Evolutionary conservation across 805 yeast genomes (phyloP).

Genomic region (Hanseniaspora occidentalis): DNA sequence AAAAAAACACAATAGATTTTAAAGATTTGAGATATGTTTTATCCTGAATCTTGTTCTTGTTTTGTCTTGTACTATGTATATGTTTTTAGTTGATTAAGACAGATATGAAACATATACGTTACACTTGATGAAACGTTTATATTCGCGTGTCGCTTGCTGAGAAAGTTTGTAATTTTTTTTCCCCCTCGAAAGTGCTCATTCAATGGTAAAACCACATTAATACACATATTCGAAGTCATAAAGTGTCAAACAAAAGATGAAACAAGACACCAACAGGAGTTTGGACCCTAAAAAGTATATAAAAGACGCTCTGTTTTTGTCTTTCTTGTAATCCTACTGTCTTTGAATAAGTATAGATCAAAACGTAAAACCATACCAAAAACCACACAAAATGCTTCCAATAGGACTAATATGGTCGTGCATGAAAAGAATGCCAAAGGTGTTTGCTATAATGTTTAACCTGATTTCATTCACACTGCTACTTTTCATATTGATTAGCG

Average conservation of each 20-base stretch:
- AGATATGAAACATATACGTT: no score
- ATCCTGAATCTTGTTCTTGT: no score
- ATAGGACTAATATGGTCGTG: conserved; percentile 15
- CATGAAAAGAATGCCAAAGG: conserved; percentile 30
- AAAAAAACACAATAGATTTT: neutral
- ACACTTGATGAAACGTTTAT: no score
- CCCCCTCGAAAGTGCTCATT: no score
- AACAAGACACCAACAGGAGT: no score
- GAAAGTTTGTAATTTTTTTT: no score
- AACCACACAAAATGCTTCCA: conserved; percentile 4
- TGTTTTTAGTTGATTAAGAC: no score
- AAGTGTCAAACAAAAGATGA: neutral
- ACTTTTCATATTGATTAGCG: conserved; percentile 45
- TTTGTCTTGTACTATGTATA: no score
- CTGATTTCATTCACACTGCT: conserved; percentile 38
- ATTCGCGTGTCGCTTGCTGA: no score
- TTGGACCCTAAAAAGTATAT: no score
- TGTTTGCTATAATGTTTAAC: conserved; percentile 29
- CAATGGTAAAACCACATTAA: neutral
- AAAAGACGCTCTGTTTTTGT: neutral
- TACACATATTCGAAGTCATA: neutral
- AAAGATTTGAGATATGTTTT: no score
- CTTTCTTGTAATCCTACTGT: neutral
- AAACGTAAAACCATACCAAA: neutral
- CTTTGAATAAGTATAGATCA: neutral